Conservation (phyloP, 164 flowering plant species). For the Annona cherimola region DNA sequence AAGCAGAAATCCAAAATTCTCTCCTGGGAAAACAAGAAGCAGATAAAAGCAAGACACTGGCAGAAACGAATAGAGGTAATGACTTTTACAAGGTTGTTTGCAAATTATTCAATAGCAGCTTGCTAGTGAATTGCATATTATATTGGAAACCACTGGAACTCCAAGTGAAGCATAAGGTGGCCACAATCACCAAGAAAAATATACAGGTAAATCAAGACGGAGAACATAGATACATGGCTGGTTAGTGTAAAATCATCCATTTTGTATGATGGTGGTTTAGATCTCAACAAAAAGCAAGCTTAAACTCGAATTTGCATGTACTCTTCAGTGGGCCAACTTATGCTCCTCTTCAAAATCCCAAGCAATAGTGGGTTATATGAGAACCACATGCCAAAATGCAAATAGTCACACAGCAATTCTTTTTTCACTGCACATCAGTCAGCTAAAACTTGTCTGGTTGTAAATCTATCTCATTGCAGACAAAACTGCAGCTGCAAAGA, state of each 20-base stretch:
- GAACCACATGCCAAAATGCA: too few relatives aligned
- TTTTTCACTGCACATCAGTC: background rate
- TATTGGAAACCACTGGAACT: background rate
- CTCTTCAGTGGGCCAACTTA: background rate
- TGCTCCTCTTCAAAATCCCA: background rate
- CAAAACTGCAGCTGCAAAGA: slow-evolving; percentile 38
- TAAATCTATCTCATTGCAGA: slow-evolving; percentile 26
- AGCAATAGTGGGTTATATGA: background rate
- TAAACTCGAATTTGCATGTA: background rate
- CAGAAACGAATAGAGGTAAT: slow-evolving; percentile 56
- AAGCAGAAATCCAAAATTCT: slow-evolving; percentile 36
- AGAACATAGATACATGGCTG: background rate
- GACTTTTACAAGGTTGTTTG: background rate
- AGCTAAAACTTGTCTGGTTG: background rate
- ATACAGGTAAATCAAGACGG: background rate
- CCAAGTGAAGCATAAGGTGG: background rate
- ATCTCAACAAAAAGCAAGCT: background rate
- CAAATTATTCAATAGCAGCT: too few relatives aligned
- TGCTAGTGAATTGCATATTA: background rate
- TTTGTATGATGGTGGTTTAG: background rate
- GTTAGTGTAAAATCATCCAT: background rate
- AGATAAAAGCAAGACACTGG: slow-evolving; percentile 34
- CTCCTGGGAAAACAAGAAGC: slow-evolving; percentile 68
- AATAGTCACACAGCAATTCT: too few relatives aligned
- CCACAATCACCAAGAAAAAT: background rate